Base-by-base conservation (phyloP, 2,329 filamentous ascomycete species). In the Beauveria sp. region DNA sequence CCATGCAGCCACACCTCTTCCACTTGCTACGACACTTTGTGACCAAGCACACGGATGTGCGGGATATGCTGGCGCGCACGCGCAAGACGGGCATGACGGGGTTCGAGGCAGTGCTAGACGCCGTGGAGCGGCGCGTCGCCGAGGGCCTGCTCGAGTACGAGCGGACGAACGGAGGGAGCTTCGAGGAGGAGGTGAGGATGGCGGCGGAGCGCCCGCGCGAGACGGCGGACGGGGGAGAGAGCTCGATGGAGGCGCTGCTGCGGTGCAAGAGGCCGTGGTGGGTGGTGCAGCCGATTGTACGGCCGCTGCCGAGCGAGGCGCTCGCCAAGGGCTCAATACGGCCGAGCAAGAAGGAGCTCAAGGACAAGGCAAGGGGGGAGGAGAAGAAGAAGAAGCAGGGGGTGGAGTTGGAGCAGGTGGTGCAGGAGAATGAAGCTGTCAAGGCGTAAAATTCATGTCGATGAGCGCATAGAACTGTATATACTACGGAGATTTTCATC, bases 1-100 rank as follows among this genome's bases (percentile, higher is more conserved):
- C 87, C 40, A 90, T 97, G 81, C 93, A 98, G 74, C 86, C 91
- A 0, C 95, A 99, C 74, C 83, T 97, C 49, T 99, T 99, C 79
- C 90, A 96, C 72, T 83, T 99, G 28, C 83, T 98, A 24, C 85
- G 93, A 18, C 87, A 93, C 38, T 83, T 98, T 26, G 87, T 99
- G 40, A 80, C 87, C 2, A 83, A 81, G 64, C 90, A 97, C 74
- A 93, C 90, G 26, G 83, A 95, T 66, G 86, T 98, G 38, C 85
- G 95, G 38, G 91, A 98, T 71, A 84, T 88, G n/a, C 82, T 99
- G 2, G 93, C 91, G 0, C 80, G 80, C 64, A 84, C 82, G 18
- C 77, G 82, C 22, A 80, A 84, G 14, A 89, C 89, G 42, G 89
- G 96, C 67, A 85, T 98, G 60, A 78, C 82, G 1, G 86, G 84